phyloP scores from a whole-genome alignment of 768 basidiomycete genomes.

The Leucocoprinus birnbaumii region DNA sequence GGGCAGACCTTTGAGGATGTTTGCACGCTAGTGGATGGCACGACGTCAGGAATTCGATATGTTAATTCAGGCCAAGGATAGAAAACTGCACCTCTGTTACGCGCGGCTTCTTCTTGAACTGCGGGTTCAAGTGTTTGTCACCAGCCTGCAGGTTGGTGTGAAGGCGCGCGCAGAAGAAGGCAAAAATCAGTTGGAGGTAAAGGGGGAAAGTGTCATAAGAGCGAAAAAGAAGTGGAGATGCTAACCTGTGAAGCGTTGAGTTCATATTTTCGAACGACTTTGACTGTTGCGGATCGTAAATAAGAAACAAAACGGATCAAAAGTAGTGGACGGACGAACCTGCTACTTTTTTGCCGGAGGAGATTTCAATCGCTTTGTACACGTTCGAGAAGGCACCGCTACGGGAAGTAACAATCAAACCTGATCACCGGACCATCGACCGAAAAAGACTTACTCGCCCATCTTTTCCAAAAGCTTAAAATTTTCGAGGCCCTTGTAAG shows the following conservation, averaged over 20 bases:
- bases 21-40: constrained; percentile 70
- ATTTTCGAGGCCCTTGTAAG: constrained; percentile 79
- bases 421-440: constrained; percentile 15
- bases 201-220: constrained; percentile 20
- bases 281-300: constrained; percentile 51
- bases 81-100: constrained; percentile 85
- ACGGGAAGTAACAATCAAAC: constrained; percentile 14
- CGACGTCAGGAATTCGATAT: constrained; percentile 26
- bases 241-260: constrained; percentile 90
- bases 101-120: constrained; percentile 97
- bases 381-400: constrained; percentile 99
- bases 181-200: constrained; percentile 17
- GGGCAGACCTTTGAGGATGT: constrained; percentile 86
- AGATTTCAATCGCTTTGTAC: constrained; percentile 83
- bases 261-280: constrained; percentile 93
- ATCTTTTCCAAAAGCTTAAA: constrained; percentile 80
- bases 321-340: constrained; percentile 42
- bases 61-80: constrained; percentile 12
- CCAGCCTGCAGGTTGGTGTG: constrained; percentile 56
- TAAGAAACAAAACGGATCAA: constrained; percentile 13
- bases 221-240: constrained; percentile 21
- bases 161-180: constrained; percentile 32
- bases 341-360: constrained; percentile 77
- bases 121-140: constrained; percentile 89
- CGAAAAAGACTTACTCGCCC: constrained; percentile 75